These are phyloP conservation scores for Xylaria venustula DNA, from an alignment of 495 filamentous ascomycete species.

Conservation along the genomic window DNA sequence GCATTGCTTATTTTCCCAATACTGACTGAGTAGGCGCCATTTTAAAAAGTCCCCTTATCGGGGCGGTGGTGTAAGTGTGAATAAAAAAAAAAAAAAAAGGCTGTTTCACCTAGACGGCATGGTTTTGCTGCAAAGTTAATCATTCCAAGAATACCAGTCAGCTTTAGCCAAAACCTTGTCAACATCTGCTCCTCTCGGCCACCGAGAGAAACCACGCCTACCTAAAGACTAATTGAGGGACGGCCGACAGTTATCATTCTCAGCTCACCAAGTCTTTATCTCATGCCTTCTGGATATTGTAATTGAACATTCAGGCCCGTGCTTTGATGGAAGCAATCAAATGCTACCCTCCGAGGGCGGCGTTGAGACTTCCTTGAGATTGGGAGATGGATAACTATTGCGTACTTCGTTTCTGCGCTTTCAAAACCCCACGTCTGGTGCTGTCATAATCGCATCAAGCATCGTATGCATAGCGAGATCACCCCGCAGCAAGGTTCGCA, in stretches of 20 bases:
- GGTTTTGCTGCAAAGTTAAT: not conserved
- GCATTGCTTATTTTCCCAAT: not conserved
- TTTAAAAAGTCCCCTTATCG: no score
- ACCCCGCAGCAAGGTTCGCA: not conserved
- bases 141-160: not conserved
- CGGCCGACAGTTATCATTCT: no score
- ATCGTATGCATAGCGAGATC: not conserved
- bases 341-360: no score
- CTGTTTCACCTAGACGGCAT: not conserved
- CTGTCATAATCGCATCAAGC: conserved; percentile 7
- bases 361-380: not conserved
- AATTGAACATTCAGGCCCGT: no score
- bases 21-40: no score
- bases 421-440: not conserved
- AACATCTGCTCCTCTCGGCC: not conserved
- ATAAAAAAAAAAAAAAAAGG: no score
- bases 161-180: not conserved
- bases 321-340: no score
- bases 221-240: not conserved
- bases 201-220: not conserved
- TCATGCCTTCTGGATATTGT: no score
- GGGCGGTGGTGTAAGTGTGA: not conserved
- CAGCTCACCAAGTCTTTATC: no score
- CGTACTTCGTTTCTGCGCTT: not conserved
- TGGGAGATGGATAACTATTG: not conserved